Evolutionary conservation across 2,329 filamentous ascomycete species (phyloP), one percentile per base, ranked within the genome.

Genomic region (Sporothrix brasiliensis): DNA sequence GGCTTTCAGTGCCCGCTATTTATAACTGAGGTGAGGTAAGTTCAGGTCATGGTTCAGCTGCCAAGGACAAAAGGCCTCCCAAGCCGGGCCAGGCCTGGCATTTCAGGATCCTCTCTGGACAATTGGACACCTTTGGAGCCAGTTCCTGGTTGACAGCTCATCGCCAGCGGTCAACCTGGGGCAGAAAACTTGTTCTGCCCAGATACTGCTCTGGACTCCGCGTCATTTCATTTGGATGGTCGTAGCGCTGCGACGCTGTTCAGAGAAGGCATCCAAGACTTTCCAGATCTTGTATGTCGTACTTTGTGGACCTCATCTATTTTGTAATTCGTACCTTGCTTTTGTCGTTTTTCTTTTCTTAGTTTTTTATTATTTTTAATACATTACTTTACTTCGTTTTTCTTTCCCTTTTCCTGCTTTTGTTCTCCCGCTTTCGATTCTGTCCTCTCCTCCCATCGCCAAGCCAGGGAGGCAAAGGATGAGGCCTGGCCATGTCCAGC

Each of bases 191-290:
- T 41, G 54, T 39, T 58, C 54, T 58, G 54, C 24, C 41, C 58
- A 44, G 41, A 34, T 39, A 61, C 21, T 47, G 21, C 16, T 44
- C 41, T 47, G 39, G 39, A 21, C 21, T 63, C 58, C 39, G 13
- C 58, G n/a, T n/a, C n/a, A n/a, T 44, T 61, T 63, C 58, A 44
- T 63, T 47, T 47, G 21, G 58, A 63, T 39, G 27, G 58, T 65
- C 47, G 27, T 65, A n/a, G 61, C 24, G 61, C 61, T 65, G 61
- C 24, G 21, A 63, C 60, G 61, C 44, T 50, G 54, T n/a, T 39
- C 10, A n/a, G 61, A 30, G 21, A 49, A 49, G 60, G 44, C 49
- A 13, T 21, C 24, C 24, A 13, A 4, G 13, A 11, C 11, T 1
- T 9, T 34, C 34, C 34, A 34, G 34, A 34, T 34, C 34, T 34